Evolutionary conservation across 164 flowering plant genomes (phyloP).

Genomic region (Annona squamosa): DNA sequence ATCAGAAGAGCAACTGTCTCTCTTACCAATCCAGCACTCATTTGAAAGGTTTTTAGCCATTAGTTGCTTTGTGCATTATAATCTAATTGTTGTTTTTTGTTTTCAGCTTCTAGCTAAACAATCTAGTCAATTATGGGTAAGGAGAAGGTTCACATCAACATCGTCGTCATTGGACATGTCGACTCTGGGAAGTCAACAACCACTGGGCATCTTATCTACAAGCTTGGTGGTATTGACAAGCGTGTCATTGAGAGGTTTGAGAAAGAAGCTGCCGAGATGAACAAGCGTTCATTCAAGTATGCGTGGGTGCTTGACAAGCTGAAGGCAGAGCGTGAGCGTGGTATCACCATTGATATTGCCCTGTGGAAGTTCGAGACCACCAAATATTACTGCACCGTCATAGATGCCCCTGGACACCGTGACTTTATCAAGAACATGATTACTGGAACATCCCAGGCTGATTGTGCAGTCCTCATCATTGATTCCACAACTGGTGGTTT

Average conservation of each 20-base stretch:
- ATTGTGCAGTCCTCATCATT: conserved; percentile 24
- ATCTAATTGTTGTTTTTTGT: too few species aligned
- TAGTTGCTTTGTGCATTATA: too few species aligned
- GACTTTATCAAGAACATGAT: conserved; percentile 26
- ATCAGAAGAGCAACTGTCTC: too few species aligned
- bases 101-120: too few species aligned
- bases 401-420: conserved; percentile 26
- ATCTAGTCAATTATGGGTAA: conserved; percentile 33
- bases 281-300: conserved; percentile 25
- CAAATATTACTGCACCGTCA: conserved; percentile 24
- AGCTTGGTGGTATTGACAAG: conserved; percentile 32
- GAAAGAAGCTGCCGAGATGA: conserved; percentile 27
- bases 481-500: conserved; percentile 27
- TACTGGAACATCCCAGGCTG: conserved; percentile 27
- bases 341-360: conserved; percentile 25
- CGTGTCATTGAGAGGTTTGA: conserved; percentile 27
- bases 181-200: conserved; percentile 59
- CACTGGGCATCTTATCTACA: conserved; percentile 50
- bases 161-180: conserved; percentile 63
- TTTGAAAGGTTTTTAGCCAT: too few species aligned
- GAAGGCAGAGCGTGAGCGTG: conserved; percentile 27
- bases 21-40: too few species aligned
- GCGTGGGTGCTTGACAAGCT: conserved; percentile 47
- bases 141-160: conserved; percentile 57
- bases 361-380: conserved; percentile 25